Base-by-base conservation (phyloP, 371 early-diverging fungal species). In the Aphelidium insulamus region DNA sequence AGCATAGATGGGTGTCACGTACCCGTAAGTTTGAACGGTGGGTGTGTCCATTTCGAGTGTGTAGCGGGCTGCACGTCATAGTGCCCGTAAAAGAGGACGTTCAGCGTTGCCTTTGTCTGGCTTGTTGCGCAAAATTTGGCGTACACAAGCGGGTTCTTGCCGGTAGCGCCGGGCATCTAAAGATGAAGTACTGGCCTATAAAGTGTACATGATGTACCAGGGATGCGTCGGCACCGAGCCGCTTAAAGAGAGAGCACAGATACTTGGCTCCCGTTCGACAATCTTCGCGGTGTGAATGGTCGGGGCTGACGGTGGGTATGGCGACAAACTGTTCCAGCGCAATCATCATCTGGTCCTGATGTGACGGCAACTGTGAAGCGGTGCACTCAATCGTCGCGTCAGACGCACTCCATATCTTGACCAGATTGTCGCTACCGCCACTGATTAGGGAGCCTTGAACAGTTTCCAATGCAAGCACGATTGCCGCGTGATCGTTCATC, bases 51-150 rank as follows among this genome's bases (percentile, higher is more conserved):
- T 30, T 57, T 54, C 10, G 47, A 40, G 38, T 55, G 53, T 30
- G 69, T 66, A 5, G 72, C 77, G 2, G 66, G 50, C 44, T 76
- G 69, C 6, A 82, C 82, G 45, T 82, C 82, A 39, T 82, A 82
- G 47, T 82, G 82, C 0, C 81, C 82, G 47, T 82, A 82, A 7
- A 78, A 59, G 18, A 82, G 46, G 0, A 80, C 62, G 15, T 75
- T 73, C 14, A 55, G 44, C 8, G 46, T 21, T n/a, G 37, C 36
- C 2, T 22, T 40, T 16, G 7, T 5, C 29, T 36, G 28, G 12
- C 25, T 9, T 17, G 48, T 43, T 1, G 65, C 63, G 17, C 52
- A 54, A 36, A 81, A 80, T 31, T 61, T 62, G 5, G 66, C 78
- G 39, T 70, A 70, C 2, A 81, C 78, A 21, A 81, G 36, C 11